phyloP scores from a whole-genome alignment of 2,329 filamentous ascomycete genomes.

The Cordyceps cicadae region DNA sequence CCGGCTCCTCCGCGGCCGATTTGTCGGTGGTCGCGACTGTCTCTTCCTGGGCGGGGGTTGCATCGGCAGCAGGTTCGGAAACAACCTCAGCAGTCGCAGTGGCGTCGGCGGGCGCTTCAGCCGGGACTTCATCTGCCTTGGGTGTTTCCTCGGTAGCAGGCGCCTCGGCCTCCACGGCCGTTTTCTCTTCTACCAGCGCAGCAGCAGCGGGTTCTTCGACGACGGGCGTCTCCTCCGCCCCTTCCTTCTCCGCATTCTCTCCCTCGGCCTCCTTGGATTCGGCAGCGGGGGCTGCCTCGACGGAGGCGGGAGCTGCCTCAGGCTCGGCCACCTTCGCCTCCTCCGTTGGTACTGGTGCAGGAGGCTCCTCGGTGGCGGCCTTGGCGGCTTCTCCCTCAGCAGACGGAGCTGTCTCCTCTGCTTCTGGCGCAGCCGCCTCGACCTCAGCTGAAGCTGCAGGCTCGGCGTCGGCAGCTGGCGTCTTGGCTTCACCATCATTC shows the following conservation, averaged over 20 bases:
- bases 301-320: background rate
- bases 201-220: background rate
- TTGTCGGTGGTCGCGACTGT: background rate
- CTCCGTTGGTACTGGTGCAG: background rate
- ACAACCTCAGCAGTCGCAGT: constrained; percentile 11
- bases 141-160: background rate
- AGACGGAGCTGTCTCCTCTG: background rate
- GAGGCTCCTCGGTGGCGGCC: background rate
- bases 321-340: background rate
- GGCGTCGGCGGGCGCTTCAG: background rate
- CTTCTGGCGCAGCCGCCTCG: background rate
- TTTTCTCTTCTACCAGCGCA: background rate
- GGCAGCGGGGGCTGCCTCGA: background rate
- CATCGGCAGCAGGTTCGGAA: background rate
- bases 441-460: background rate
- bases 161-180: background rate
- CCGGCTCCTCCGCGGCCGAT: background rate
- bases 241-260: background rate
- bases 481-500: background rate
- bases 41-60: background rate
- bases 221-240: background rate
- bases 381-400: background rate
- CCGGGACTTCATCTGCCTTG: background rate
- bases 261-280: constrained; percentile 4
- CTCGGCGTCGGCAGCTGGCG: background rate